These are phyloP conservation scores for Drechmeria coniospora DNA, from an alignment of 2,329 filamentous ascomycete genomes.

Conservation along the genomic window DNA sequence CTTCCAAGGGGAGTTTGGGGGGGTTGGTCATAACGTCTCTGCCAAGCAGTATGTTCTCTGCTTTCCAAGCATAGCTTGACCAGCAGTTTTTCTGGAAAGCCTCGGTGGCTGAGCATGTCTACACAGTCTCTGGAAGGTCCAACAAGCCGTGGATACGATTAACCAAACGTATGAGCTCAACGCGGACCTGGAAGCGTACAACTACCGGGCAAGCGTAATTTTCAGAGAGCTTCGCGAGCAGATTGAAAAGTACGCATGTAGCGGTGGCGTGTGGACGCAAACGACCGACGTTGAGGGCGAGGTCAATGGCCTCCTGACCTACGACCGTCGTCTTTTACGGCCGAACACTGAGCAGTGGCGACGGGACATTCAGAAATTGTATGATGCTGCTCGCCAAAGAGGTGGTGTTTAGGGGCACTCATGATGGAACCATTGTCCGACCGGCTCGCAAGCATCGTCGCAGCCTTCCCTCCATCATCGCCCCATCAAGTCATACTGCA, in stretches of 20 bases:
- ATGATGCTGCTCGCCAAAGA: slow-evolving; percentile 30
- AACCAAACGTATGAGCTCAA: slow-evolving; percentile 55
- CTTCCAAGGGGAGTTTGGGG: slow-evolving; percentile 58
- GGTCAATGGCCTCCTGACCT: slow-evolving; percentile 56
- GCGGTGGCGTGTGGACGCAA: slow-evolving; percentile 56
- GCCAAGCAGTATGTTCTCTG: slow-evolving; percentile 35
- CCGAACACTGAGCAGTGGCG: slow-evolving; percentile 43
- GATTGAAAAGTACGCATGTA: slow-evolving; percentile 45
- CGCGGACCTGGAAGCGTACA: slow-evolving; percentile 42
- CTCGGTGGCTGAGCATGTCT: not conserved
- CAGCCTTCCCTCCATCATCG: no score
- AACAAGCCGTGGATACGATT: slow-evolving; percentile 41
- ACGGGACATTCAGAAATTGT: slow-evolving; percentile 42
- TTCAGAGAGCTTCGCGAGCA: slow-evolving; percentile 46
- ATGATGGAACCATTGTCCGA: slow-evolving; percentile 1
- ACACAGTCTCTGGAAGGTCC: slow-evolving; percentile 47
- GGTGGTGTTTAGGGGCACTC: not conserved
- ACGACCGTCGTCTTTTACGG: slow-evolving; percentile 46
- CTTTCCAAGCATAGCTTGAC: not conserved
- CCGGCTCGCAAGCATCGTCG: not conserved
- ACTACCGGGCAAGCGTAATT: slow-evolving; percentile 46
- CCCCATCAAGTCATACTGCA: no score
- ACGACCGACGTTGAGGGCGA: slow-evolving; percentile 63
- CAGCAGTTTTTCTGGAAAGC: not conserved
- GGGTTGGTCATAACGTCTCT: slow-evolving; percentile 49